A percentile compares a stretch with the other conserved stretches of the same genome.
Evolutionary conservation across 345 rosid species (phyloP).

Genomic region (Psidium friedrichsthalianum): DNA sequence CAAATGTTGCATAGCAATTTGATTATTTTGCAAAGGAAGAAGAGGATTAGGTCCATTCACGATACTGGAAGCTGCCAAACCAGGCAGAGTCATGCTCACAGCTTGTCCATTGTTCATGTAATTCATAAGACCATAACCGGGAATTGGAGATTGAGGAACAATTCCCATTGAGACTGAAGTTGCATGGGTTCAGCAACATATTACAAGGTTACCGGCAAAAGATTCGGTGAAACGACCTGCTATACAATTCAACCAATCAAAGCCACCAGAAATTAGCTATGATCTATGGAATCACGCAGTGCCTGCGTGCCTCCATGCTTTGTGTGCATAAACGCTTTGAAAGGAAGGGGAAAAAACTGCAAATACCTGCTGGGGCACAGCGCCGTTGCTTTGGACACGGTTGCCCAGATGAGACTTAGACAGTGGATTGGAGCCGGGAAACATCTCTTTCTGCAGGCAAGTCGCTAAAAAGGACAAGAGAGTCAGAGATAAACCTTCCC

Average conservation of each 20-base stretch:
- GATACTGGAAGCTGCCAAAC: neutral
- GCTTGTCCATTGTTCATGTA: neutral
- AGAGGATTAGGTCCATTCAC: neutral
- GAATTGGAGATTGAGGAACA: conserved; percentile 20
- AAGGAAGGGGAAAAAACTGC: neutral
- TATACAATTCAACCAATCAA: neutral
- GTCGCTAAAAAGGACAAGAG: neutral
- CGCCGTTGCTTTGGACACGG: neutral
- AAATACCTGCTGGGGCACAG: conserved; percentile 1
- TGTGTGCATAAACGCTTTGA: neutral
- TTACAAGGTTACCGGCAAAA: neutral
- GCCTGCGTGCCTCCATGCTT: neutral
- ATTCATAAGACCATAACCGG: conserved; percentile 9
- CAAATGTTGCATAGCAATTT: conserved; percentile 1
- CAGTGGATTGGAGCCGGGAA: neutral
- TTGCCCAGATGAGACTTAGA: neutral
- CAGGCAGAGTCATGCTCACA: neutral
- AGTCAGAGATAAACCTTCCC: neutral
- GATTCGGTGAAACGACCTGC: neutral
- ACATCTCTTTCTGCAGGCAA: neutral
- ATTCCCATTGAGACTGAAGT: conserved; percentile 1
- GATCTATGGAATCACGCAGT: neutral
- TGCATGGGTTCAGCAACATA: neutral
- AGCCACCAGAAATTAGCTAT: neutral
- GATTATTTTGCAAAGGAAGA: conserved; percentile 1